phyloP scores from a whole-genome alignment of 495 filamentous ascomycete species.

The Podospora anserina region DNA sequence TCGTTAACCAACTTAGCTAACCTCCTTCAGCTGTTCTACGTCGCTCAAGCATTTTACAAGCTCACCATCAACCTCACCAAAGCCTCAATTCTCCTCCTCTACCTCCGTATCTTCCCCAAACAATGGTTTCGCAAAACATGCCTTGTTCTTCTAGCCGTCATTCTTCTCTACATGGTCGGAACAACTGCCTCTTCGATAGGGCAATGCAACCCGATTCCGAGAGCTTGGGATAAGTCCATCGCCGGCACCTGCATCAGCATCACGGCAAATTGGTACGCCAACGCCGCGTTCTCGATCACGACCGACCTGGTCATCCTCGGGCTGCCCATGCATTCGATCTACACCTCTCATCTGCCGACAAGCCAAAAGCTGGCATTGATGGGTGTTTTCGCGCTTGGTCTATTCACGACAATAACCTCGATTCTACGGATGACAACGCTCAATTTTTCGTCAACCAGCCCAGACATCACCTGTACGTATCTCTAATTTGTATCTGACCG shows the following conservation, averaged over 20 bases:
- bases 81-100: slow-evolving; percentile 33
- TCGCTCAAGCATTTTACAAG: slow-evolving; percentile 34
- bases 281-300: slow-evolving; percentile 30
- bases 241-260: slow-evolving; percentile 31
- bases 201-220: slow-evolving; percentile 32
- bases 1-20: background rate
- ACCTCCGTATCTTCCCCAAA: slow-evolving; percentile 32
- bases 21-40: slow-evolving; percentile 26
- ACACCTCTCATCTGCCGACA: slow-evolving; percentile 30
- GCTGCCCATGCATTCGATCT: slow-evolving; percentile 38
- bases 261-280: slow-evolving; percentile 28
- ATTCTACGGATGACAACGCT: slow-evolving; percentile 27
- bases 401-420: slow-evolving; percentile 27
- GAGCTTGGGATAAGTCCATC: slow-evolving; percentile 32
- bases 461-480: slow-evolving; percentile 23
- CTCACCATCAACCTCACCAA: slow-evolving; percentile 34
- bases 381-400: slow-evolving; percentile 38
- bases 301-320: slow-evolving; percentile 32
- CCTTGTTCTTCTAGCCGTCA: slow-evolving; percentile 24
- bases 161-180: slow-evolving; percentile 29
- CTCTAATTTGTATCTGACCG: background rate
- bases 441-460: slow-evolving; percentile 20
- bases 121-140: slow-evolving; percentile 23
- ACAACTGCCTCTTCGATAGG: slow-evolving; percentile 26
- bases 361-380: slow-evolving; percentile 38